These are phyloP conservation scores for Helotiales sp. DNA, from an alignment of 2,329 filamentous ascomycete species.

Conservation along the genomic window DNA sequence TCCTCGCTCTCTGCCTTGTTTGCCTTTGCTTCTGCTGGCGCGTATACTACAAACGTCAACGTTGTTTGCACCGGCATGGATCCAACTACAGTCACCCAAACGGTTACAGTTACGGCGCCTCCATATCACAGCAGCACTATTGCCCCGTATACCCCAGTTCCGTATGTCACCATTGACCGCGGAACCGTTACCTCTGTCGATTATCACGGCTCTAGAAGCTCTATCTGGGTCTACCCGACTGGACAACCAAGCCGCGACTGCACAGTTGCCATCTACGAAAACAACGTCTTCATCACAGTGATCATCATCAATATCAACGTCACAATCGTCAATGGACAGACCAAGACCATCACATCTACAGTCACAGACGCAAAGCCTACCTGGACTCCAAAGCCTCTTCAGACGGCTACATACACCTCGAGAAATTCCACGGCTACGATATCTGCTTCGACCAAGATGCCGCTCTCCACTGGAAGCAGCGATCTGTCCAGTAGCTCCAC, in stretches of 20 bases:
- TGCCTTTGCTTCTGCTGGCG: slow-evolving; percentile 22
- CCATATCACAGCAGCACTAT: not conserved
- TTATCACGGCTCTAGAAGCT: slow-evolving; percentile 15
- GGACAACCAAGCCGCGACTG: slow-evolving; percentile 23
- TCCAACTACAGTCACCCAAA: slow-evolving; percentile 25
- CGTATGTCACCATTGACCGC: not conserved
- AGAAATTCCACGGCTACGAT: not conserved
- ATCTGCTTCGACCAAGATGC: slow-evolving; percentile 4
- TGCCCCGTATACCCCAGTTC: not conserved
- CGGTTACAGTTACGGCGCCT: slow-evolving; percentile 24
- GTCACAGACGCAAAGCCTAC: not conserved
- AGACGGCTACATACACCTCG: not conserved
- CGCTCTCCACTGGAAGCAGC: slow-evolving; percentile 16
- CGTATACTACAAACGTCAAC: slow-evolving; percentile 16
- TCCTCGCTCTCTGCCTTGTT: slow-evolving; percentile 24
- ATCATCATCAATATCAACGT: slow-evolving; percentile 23
- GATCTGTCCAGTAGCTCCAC: slow-evolving; percentile 48
- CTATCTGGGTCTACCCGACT: slow-evolving; percentile 30
- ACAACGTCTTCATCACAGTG: slow-evolving; percentile 20
- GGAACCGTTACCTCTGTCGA: slow-evolving; percentile 24
- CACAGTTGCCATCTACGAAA: slow-evolving; percentile 28
- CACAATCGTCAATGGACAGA: slow-evolving; percentile 21
- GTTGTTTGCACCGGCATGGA: slow-evolving; percentile 25
- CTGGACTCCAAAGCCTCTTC: not conserved
- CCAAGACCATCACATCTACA: slow-evolving; percentile 20